A percentile compares a stretch with the other conserved stretches of the same genome.
Evolutionary conservation across 2,329 filamentous ascomycete genomes (phyloP).

Genomic region (Aspergillus awamori): DNA sequence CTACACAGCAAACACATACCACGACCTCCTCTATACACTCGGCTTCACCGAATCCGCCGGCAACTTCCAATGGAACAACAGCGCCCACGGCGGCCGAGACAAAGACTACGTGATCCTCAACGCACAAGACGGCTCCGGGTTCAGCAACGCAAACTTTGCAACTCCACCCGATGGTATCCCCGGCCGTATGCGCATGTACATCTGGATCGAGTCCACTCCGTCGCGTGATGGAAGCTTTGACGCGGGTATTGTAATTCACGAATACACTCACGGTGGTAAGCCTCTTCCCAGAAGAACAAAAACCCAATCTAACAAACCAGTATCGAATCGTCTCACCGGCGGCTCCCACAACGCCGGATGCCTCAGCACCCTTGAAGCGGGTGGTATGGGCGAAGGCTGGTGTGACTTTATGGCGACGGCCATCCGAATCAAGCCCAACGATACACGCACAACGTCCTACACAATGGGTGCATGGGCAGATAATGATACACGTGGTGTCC

Average conservation of each 20-base stretch:
- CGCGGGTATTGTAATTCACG: slow-evolving; percentile 21
- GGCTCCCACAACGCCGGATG: slow-evolving; percentile 18
- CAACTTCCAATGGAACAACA: slow-evolving; percentile 22
- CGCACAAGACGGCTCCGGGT: slow-evolving; percentile 20
- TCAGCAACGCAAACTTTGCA: slow-evolving; percentile 21
- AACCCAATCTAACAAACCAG: neutral
- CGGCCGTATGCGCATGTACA: slow-evolving; percentile 22
- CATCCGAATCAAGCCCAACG: slow-evolving; percentile 19
- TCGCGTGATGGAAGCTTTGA: slow-evolving; percentile 18
- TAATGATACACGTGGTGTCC: slow-evolving; percentile 13
- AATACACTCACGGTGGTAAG: slow-evolving; percentile 23
- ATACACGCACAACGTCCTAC: slow-evolving; percentile 14
- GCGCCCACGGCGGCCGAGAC: slow-evolving; percentile 12
- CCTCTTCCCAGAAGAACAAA: neutral
- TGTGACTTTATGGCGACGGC: slow-evolving; percentile 21
- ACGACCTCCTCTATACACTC: slow-evolving; percentile 20
- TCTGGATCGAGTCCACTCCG: slow-evolving; percentile 13
- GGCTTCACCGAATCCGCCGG: slow-evolving; percentile 20
- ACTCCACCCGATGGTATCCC: slow-evolving; percentile 20
- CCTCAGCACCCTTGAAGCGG: slow-evolving; percentile 14
- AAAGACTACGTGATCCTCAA: slow-evolving; percentile 23
- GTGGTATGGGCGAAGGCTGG: slow-evolving; percentile 25
- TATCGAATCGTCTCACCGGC: slow-evolving; percentile 21
- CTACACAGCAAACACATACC: slow-evolving; percentile 24
- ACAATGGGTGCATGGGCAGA: slow-evolving; percentile 18